Conservation (phyloP, 768 basidiomycete genomes). For the Tylopilus felleus region DNA sequence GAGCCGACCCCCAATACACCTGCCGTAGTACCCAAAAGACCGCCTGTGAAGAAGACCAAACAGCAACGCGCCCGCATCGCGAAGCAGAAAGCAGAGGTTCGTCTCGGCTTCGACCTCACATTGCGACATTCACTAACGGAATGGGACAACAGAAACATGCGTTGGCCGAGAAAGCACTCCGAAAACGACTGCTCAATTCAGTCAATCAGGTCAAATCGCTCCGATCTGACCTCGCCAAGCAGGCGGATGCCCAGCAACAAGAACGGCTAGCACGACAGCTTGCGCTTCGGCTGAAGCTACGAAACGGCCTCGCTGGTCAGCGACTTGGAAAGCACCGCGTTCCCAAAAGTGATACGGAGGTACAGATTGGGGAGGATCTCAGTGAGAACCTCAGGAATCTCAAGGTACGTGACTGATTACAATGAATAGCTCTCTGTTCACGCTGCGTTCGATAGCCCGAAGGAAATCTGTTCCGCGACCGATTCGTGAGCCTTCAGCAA, state of each 20-base stretch:
- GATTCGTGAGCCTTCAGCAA: slow-evolving; percentile 84
- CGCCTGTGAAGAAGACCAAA: slow-evolving; percentile 51
- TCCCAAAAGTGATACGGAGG: slow-evolving; percentile 63
- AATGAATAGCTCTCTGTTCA: neutral
- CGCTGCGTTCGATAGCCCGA: slow-evolving; percentile 58
- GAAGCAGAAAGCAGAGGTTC: slow-evolving; percentile 60
- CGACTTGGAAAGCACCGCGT: slow-evolving; percentile 80
- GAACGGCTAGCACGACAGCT: slow-evolving; percentile 38
- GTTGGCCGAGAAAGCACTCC: slow-evolving; percentile 53
- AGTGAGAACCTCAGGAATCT: slow-evolving; percentile 78
- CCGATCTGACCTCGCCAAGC: slow-evolving; percentile 40
- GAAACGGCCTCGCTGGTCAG: slow-evolving; percentile 66
- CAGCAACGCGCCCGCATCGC: slow-evolving; percentile 69
- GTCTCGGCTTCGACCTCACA: slow-evolving; percentile 8
- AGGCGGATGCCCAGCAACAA: slow-evolving; percentile 37
- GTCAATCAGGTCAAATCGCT: slow-evolving; percentile 55
- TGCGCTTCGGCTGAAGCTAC: slow-evolving; percentile 47
- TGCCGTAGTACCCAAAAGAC: slow-evolving; percentile 36
- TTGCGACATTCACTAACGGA: neutral
- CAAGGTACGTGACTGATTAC: slow-evolving; percentile 53
- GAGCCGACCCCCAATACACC: slow-evolving; percentile 34
- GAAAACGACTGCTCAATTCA: slow-evolving; percentile 58
- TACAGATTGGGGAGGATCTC: slow-evolving; percentile 89
- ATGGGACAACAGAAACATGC: slow-evolving; percentile 51
- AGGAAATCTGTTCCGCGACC: slow-evolving; percentile 89